A percentile compares a stretch with the other conserved stretches of the same genome.
phyloP scores from a whole-genome alignment of 1,284 basidiomycete genomes.

The Hypsizygus ulmarius region DNA sequence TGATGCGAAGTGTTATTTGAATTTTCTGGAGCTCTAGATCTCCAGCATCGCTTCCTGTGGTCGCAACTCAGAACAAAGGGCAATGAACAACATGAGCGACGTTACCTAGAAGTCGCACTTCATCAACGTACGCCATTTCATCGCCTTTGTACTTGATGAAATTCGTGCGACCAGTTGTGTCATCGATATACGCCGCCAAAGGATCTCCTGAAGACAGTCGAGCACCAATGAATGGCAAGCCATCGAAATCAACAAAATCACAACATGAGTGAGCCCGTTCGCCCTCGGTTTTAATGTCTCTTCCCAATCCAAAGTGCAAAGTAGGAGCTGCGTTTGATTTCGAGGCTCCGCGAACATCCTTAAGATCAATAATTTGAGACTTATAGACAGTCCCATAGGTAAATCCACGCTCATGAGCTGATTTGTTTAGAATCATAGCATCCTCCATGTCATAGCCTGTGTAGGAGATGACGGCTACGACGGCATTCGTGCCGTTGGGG shows the following conservation, averaged over 20 bases:
- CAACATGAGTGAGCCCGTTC: constrained; percentile 55
- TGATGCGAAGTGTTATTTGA: constrained; percentile 91
- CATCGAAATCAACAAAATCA: constrained; percentile 79
- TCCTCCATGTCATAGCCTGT: constrained; percentile 99
- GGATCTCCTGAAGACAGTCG: constrained; percentile 75
- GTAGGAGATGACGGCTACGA: constrained; percentile 99
- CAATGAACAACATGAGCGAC: constrained; percentile 9
- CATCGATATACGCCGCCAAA: constrained; percentile 86
- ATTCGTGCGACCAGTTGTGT: constrained; percentile 79
- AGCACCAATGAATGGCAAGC: constrained; percentile 79
- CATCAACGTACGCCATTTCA: constrained; percentile 88
- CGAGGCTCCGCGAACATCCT: constrained; percentile 70
- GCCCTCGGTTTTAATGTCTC: constrained; percentile 63
- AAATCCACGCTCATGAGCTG: constrained; percentile 96
- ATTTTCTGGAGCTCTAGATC: constrained; percentile 91
- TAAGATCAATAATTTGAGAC: constrained; percentile 88
- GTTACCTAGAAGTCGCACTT: constrained; percentile 86
- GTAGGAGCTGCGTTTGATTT: constrained; percentile 53
- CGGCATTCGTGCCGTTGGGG: constrained; percentile 97
- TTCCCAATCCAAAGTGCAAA: constrained; percentile 86
- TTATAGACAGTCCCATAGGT: constrained; percentile 98
- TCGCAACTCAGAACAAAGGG: neutral
- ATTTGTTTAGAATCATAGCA: constrained; percentile 99
- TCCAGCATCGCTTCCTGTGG: constrained; percentile 76
- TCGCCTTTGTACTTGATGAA: constrained; percentile 98